These are phyloP conservation scores for Pythium insidiosum DNA, from an alignment of 352 stramenopile species.

Conservation along the genomic window DNA sequence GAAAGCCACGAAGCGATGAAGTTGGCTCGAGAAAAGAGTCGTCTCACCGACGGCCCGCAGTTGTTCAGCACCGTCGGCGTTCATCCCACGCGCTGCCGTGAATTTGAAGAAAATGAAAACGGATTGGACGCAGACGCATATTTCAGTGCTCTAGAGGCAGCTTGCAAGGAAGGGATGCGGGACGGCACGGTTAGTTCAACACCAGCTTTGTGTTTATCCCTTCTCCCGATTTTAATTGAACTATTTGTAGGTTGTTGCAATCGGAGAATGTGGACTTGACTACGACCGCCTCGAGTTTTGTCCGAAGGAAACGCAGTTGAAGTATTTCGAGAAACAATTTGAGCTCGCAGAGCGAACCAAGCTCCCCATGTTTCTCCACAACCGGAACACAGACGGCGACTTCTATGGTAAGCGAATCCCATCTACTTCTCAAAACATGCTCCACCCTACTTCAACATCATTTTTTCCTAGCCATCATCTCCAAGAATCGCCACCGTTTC, in stretches of 20 bases:
- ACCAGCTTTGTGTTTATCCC: not conserved
- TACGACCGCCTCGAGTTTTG: slow-evolving; percentile 97
- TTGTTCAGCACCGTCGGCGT: slow-evolving; percentile 63
- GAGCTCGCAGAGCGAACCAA: slow-evolving; percentile 70
- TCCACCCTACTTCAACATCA: no score
- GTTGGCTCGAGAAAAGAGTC: slow-evolving; percentile 13
- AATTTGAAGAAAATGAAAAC: slow-evolving; percentile 66
- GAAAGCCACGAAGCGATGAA: slow-evolving; percentile 22
- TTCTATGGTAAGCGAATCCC: slow-evolving; percentile 64
- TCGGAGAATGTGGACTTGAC: slow-evolving; percentile 96
- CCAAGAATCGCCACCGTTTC: slow-evolving; percentile 56
- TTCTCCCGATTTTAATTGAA: not conserved
- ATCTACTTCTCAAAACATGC: not conserved
- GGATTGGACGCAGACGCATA: slow-evolving; percentile 50
- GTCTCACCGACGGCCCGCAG: not conserved
- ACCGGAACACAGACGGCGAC: slow-evolving; percentile 90
- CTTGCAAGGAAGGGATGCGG: slow-evolving; percentile 45
- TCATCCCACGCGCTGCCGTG: slow-evolving; percentile 85
- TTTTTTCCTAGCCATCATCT: slow-evolving; percentile 79
- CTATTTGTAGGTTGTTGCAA: slow-evolving; percentile 79
- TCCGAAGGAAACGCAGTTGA: slow-evolving; percentile 82
- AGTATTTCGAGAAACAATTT: slow-evolving; percentile 93
- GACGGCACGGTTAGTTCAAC: slow-evolving; percentile 25
- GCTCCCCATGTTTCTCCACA: slow-evolving; percentile 96
- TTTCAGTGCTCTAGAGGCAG: slow-evolving; percentile 42